These are phyloP conservation scores for Magnolia kwangsiensis DNA, from an alignment of 164 flowering plant genomes.

Conservation along the genomic window DNA sequence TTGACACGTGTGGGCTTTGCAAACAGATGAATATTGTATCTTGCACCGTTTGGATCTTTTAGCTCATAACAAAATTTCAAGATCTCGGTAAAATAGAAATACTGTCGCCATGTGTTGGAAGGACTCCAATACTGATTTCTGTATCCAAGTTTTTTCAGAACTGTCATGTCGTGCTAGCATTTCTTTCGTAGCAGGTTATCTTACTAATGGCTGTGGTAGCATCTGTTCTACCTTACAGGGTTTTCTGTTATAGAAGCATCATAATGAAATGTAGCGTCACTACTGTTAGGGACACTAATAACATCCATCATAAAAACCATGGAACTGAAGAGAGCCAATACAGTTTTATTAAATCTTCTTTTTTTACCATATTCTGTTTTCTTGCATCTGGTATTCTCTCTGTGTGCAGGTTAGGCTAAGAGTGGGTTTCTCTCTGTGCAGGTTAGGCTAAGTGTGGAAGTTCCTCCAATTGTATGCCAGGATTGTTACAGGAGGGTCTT, in stretches of 20 bases:
- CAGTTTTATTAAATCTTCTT: not conserved
- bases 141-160: too few species aligned
- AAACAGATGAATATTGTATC: too few species aligned
- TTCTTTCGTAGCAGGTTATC: too few species aligned
- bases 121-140: too few species aligned
- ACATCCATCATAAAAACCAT: not conserved
- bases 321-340: not conserved
- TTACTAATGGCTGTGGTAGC: too few species aligned
- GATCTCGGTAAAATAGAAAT: too few species aligned
- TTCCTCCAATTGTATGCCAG: constrained; percentile 68
- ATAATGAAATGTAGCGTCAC: not conserved
- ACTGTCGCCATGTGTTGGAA: too few species aligned
- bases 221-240: not conserved
- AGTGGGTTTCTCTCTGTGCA: constrained; percentile 23
- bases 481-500: constrained; percentile 70
- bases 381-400: not conserved
- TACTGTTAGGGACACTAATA: not conserved
- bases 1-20: too few species aligned
- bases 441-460: constrained; percentile 68
- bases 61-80: too few species aligned
- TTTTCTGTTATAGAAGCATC: not conserved
- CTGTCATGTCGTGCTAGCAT: too few species aligned
- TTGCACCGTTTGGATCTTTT: too few species aligned
- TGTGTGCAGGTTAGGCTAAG: not conserved
- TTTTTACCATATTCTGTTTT: not conserved